Evolutionary conservation across 1,284 basidiomycete species (phyloP).

Genomic region (Nidula niveotomentosa): DNA sequence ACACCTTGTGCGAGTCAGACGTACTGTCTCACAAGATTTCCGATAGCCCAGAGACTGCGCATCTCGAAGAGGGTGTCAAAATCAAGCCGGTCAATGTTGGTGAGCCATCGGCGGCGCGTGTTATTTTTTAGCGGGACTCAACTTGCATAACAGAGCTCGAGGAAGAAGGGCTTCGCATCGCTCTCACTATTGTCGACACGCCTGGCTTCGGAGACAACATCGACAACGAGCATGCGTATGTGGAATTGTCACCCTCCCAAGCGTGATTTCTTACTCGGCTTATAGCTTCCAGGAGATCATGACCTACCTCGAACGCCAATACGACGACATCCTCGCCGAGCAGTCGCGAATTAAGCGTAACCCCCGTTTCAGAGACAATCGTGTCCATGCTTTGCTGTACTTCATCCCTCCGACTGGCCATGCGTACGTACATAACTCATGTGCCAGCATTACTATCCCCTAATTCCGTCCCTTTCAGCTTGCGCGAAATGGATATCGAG

Average conservation of each 20-base stretch:
- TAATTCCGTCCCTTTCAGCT: slow-evolving; percentile 37
- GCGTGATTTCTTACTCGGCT: too few relatives aligned
- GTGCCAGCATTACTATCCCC: not conserved
- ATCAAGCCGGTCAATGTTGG: slow-evolving; percentile 94
- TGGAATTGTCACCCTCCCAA: slow-evolving; percentile 13
- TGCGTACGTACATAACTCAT: slow-evolving; percentile 36
- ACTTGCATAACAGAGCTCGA: slow-evolving; percentile 74
- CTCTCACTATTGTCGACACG: slow-evolving; percentile 95
- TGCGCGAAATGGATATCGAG: slow-evolving; percentile 98
- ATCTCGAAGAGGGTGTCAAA: slow-evolving; percentile 84
- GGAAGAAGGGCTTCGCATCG: slow-evolving; percentile 95
- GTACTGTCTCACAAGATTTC: slow-evolving; percentile 79
- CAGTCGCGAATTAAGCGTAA: slow-evolving; percentile 99
- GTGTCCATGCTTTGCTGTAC: slow-evolving; percentile 93
- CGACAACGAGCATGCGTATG: slow-evolving; percentile 94
- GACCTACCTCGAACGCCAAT: slow-evolving; percentile 94
- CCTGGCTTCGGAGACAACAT: slow-evolving; percentile 98
- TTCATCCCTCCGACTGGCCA: slow-evolving; percentile 85
- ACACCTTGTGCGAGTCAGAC: slow-evolving; percentile 91
- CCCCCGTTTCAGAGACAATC: slow-evolving; percentile 95
- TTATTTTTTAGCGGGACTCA: not conserved
- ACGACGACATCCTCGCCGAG: slow-evolving; percentile 97
- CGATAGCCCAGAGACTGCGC: slow-evolving; percentile 79
- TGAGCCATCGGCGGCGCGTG: slow-evolving; percentile 36
- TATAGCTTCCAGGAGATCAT: slow-evolving; percentile 92